A percentile compares a stretch with the other conserved stretches of the same genome.
These are phyloP conservation scores for Xanthoceras sorbifolium DNA, from an alignment of 345 rosid genomes.

Conservation along the genomic window DNA sequence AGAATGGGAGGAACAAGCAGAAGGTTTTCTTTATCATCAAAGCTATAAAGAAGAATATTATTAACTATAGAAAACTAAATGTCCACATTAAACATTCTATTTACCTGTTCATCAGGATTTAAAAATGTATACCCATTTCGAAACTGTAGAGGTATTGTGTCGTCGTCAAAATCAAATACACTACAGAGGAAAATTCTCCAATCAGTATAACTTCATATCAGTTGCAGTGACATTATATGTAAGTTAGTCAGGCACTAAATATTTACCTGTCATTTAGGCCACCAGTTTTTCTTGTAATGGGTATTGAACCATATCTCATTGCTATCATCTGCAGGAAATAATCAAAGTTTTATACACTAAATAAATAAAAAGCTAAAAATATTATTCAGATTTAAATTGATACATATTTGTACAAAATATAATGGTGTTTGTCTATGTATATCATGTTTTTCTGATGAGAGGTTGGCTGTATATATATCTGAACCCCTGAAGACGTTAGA, in stretches of 20 bases:
- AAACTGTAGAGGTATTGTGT: conserved; percentile 63
- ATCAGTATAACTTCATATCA: conserved; percentile 14
- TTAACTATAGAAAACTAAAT: neutral
- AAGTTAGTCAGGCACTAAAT: conserved; percentile 6
- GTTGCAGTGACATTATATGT: neutral
- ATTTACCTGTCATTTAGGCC: conserved; percentile 89
- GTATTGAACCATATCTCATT: conserved; percentile 89
- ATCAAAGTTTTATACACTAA: neutral
- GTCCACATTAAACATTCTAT: neutral
- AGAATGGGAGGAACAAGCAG: neutral
- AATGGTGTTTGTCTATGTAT: neutral
- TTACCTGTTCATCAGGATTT: conserved; percentile 82
- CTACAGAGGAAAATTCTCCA: conserved; percentile 36
- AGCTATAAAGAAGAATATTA: neutral
- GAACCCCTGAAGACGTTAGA: neutral
- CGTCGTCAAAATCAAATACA: conserved; percentile 86
- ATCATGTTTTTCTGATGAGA: neutral
- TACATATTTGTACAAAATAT: neutral
- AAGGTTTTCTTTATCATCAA: neutral
- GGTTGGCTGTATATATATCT: neutral
- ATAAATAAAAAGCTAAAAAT: neutral
- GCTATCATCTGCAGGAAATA: conserved; percentile 75
- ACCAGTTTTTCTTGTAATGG: conserved; percentile 87
- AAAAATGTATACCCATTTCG: conserved; percentile 76
- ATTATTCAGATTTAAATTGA: neutral